phyloP scores from a whole-genome alignment of 192 early-diverging fungal genomes.

The Dispira simplex region DNA sequence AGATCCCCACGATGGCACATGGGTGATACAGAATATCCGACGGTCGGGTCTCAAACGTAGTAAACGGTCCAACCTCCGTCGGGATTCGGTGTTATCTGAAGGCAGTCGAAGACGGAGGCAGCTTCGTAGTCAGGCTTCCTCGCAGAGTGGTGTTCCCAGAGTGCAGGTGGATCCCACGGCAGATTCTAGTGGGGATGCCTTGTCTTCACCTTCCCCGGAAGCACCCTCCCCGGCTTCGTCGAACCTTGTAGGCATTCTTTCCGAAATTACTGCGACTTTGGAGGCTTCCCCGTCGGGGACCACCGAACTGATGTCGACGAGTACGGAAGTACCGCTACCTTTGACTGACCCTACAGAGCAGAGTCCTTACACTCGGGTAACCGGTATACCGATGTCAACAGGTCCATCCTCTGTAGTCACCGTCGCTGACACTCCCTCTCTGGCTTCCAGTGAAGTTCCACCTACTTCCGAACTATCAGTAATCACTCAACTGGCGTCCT shows the following conservation, averaged over 20 bases:
- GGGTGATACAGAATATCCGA: constrained; percentile 24
- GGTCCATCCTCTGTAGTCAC: background rate
- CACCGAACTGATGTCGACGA: no score
- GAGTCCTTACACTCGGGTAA: constrained; percentile 5
- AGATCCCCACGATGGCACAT: background rate
- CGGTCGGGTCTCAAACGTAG: constrained; percentile 29
- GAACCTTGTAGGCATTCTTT: background rate
- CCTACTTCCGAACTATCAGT: no score
- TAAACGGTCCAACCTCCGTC: constrained; percentile 27
- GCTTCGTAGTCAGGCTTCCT: background rate
- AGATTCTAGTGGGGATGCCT: background rate
- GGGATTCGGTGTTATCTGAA: constrained; percentile 21
- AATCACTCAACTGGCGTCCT: no score
- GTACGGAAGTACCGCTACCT: background rate
- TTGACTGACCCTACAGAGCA: background rate
- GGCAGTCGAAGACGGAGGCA: constrained; percentile 12
- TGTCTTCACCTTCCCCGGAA: background rate
- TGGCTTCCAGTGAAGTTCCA: no score
- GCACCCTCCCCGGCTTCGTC: background rate
- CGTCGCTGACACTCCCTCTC: no score
- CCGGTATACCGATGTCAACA: background rate
- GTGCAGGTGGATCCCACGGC: background rate
- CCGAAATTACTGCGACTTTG: constrained; percentile 4
- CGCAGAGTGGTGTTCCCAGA: background rate
- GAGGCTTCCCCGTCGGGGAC: background rate